These are phyloP conservation scores for Chrysoporthe cubensis DNA, from an alignment of 2,329 filamentous ascomycete species.

Conservation along the genomic window DNA sequence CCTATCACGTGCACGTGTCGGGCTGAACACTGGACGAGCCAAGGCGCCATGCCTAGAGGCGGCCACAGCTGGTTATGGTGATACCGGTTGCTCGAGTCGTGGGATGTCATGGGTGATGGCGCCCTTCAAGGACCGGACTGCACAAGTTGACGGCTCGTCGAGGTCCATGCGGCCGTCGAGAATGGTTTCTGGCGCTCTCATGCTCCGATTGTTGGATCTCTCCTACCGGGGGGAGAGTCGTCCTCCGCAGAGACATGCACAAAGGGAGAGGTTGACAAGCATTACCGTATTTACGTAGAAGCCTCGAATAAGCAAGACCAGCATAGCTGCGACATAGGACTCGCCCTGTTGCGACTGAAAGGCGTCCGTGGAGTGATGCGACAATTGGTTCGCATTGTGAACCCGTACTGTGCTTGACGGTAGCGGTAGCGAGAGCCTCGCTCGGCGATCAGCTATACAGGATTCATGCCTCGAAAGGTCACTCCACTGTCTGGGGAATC, in stretches of 20 bases:
- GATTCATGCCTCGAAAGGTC: background rate
- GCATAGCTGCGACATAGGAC: background rate
- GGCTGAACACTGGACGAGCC: conserved; percentile 13
- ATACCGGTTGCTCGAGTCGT: background rate
- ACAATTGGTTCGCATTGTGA: background rate
- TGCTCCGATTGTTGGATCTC: too few species aligned
- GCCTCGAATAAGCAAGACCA: background rate
- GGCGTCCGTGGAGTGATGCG: background rate
- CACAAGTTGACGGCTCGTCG: too few species aligned
- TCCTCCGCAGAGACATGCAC: background rate
- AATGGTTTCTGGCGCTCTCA: background rate
- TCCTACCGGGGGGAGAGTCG: too few species aligned
- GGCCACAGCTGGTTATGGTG: conserved; percentile 10
- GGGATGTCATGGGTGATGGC: background rate
- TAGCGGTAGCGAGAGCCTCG: background rate
- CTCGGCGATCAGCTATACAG: background rate
- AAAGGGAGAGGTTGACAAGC: background rate
- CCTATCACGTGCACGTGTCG: conserved; percentile 18
- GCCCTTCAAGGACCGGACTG: background rate
- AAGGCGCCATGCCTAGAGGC: conserved; percentile 8
- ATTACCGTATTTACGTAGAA: background rate
- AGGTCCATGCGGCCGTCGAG: too few species aligned
- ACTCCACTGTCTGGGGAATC: background rate
- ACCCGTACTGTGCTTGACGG: background rate
- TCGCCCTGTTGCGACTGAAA: background rate